A percentile compares a stretch with the other conserved stretches of the same genome.
phyloP scores from a whole-genome alignment of 176 grass and related monocot species.

The Aegilops sharonensis region DNA sequence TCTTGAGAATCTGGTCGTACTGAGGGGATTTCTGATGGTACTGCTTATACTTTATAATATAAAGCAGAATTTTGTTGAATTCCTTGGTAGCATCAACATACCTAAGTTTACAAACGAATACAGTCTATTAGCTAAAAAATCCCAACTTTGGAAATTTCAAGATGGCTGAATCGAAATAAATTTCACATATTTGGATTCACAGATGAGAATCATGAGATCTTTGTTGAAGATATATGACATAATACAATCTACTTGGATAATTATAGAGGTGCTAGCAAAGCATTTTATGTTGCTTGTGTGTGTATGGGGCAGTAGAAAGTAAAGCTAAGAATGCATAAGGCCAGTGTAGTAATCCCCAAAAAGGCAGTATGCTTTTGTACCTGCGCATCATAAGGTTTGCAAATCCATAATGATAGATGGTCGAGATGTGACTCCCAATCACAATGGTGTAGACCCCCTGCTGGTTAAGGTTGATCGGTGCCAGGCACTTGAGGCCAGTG shows the following conservation, averaged over 20 bases:
- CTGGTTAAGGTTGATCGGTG: constrained; percentile 85
- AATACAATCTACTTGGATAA: not conserved
- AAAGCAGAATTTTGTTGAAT: constrained; percentile 97
- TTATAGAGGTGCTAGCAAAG: not conserved
- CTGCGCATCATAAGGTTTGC: constrained; percentile 93
- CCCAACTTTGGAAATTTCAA: not conserved
- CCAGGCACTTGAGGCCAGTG: constrained; percentile 89
- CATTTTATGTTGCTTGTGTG: constrained; percentile 7
- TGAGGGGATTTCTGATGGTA: constrained; percentile 96
- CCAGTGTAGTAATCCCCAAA: not conserved
- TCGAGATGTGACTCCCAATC: constrained; percentile 93
- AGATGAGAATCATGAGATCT: not conserved
- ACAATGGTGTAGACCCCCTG: constrained; percentile 97
- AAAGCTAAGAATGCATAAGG: not conserved
- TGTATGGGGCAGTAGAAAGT: not conserved
- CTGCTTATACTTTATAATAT: constrained; percentile 95
- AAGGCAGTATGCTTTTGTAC: not conserved
- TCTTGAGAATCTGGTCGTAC: constrained; percentile 96
- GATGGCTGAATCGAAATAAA: not conserved
- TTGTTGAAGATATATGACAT: not conserved
- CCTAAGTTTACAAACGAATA: constrained; percentile 33
- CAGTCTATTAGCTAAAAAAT: constrained; percentile 14
- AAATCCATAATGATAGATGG: constrained; percentile 96
- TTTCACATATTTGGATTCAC: not conserved
- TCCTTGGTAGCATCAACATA: constrained; percentile 85